phyloP scores from a whole-genome alignment of 345 rosid species.

The Eucalyptus regnans region DNA sequence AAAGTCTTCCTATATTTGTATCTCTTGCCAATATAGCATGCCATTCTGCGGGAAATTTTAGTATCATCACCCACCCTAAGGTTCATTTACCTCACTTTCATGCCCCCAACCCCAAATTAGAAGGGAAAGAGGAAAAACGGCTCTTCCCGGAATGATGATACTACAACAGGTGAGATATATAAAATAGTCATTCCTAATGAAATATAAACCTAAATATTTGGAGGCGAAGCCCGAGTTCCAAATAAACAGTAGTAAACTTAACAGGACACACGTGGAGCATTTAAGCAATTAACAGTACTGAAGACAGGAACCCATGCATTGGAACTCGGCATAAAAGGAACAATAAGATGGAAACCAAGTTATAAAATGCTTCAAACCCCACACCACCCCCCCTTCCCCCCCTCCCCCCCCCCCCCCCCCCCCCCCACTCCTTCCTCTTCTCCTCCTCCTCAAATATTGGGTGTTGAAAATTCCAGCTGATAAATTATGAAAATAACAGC shows the following conservation, averaged over 20 bases:
- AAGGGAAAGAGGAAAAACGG: neutral
- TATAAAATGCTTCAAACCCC: neutral
- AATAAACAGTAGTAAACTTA: neutral
- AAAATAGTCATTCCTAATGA: neutral
- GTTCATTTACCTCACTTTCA: neutral
- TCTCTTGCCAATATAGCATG: neutral
- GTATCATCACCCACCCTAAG: neutral
- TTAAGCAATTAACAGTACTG: neutral
- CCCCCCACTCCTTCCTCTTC: no score
- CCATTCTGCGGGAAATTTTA: neutral
- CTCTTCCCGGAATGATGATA: neutral
- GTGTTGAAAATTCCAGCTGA: neutral
- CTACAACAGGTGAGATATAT: neutral
- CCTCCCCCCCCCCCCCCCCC: accelerated
- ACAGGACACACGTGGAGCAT: neutral
- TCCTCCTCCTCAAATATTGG: neutral
- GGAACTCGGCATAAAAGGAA: neutral
- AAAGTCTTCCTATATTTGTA: neutral
- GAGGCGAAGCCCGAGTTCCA: neutral
- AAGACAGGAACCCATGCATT: neutral
- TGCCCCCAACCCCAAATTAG: neutral
- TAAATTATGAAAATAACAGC: neutral
- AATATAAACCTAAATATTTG: neutral
- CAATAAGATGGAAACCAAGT: neutral
- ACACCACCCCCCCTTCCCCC: no score